Percentiles rank a stretch among this genome's conserved stretches.
These are phyloP conservation scores for Darksidea phi DNA, from an alignment of 495 filamentous ascomycete species.

Conservation along the genomic window DNA sequence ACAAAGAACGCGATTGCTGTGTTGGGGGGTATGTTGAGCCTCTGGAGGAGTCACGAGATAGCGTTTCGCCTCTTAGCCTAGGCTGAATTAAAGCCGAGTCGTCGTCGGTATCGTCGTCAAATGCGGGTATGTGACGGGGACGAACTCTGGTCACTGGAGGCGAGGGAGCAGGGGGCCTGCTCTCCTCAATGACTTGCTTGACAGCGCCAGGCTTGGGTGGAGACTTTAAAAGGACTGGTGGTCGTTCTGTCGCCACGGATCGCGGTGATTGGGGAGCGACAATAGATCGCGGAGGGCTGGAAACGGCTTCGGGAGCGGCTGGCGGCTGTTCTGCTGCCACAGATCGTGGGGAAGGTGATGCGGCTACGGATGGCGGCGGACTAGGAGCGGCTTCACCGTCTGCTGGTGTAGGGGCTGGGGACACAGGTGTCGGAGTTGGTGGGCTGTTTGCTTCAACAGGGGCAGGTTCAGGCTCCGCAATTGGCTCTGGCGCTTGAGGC, in stretches of 20 bases:
- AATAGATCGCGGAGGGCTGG: not conserved
- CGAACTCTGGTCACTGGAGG: constrained; percentile 19
- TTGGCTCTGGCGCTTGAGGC: too few species aligned
- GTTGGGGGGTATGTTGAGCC: constrained; percentile 20
- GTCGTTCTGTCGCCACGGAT: constrained; percentile 4
- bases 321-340: constrained; percentile 6
- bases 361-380: not conserved
- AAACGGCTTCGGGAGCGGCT: not conserved
- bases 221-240: not conserved
- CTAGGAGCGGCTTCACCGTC: not conserved
- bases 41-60: constrained; percentile 16
- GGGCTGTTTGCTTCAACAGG: not conserved
- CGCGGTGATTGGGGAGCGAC: not conserved
- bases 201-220: constrained; percentile 8
- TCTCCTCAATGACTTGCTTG: constrained; percentile 18
- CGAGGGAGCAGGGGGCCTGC: constrained; percentile 27
- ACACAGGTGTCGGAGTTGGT: not conserved
- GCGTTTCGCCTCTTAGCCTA: constrained; percentile 13
- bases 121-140: constrained; percentile 14
- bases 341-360: not conserved
- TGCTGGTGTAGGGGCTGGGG: not conserved
- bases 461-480: not conserved
- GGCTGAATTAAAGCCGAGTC: constrained; percentile 21
- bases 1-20: constrained; percentile 14
- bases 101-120: constrained; percentile 27